A percentile compares a stretch with the other conserved stretches of the same genome.
Conservation (phyloP, 768 basidiomycete species). For the Boletus reticulatus region DNA sequence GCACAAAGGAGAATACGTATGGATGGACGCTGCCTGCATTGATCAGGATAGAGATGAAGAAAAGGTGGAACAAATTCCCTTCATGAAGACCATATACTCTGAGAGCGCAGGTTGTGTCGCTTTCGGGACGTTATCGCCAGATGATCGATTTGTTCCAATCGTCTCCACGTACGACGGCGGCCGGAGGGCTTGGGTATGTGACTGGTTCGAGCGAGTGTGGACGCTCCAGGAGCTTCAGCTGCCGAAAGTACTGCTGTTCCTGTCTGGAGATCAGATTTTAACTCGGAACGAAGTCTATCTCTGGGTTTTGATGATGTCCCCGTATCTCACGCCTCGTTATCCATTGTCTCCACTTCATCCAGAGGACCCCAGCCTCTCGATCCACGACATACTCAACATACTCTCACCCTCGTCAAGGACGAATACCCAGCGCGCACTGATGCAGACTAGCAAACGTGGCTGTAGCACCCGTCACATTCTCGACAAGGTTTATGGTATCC, state of each 20-base stretch:
- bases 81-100: constrained; percentile 7
- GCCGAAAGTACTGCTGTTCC: constrained; percentile 2
- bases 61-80: constrained; percentile 1
- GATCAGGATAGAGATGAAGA: background rate
- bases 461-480: background rate
- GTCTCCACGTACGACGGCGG: background rate
- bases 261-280: constrained; percentile 7
- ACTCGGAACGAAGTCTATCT: constrained; percentile 6
- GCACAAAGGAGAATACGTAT: constrained; percentile 2
- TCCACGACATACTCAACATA: constrained; percentile 7
- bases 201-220: constrained; percentile 16
- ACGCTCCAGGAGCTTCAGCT: constrained; percentile 14
- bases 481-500: constrained; percentile 11
- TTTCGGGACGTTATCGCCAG: background rate
- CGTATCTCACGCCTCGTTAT: constrained; percentile 3
- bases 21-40: constrained; percentile 12
- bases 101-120: constrained; percentile 9
- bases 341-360: background rate
- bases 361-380: background rate
- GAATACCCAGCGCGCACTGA: constrained; percentile 5
- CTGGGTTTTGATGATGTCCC: constrained; percentile 9
- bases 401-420: constrained; percentile 6
- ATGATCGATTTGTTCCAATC: background rate
- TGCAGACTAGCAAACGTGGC: constrained; percentile 8
- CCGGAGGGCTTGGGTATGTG: constrained; percentile 9